phyloP scores from a whole-genome alignment of 495 filamentous ascomycete species.

The Beverwykella pulmonaria region DNA sequence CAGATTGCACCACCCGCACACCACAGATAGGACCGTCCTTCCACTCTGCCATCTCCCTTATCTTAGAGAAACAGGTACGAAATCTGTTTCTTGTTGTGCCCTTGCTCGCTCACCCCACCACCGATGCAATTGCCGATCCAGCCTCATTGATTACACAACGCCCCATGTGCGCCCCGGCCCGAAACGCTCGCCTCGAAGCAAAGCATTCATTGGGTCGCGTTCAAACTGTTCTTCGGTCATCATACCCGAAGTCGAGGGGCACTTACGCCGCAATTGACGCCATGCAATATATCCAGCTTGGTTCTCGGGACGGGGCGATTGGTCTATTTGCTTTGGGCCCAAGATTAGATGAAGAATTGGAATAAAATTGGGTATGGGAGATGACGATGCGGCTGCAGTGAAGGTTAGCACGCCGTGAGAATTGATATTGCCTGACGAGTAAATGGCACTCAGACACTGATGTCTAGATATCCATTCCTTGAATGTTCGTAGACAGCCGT shows the following conservation, averaged over 20 bases:
- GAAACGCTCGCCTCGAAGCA: neutral
- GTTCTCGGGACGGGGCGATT: neutral
- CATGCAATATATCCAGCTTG: neutral
- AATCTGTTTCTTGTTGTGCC: neutral
- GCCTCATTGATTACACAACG: neutral
- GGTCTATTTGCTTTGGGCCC: neutral
- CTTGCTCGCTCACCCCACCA: neutral
- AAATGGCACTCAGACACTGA: no score
- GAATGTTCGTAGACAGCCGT: neutral
- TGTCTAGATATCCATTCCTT: no score
- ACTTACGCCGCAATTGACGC: slow-evolving; percentile 4
- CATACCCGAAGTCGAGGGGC: neutral
- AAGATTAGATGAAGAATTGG: neutral
- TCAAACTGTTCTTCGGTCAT: neutral
- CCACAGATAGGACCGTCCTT: no score
- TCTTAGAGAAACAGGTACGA: no score
- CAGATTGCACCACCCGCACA: no score
- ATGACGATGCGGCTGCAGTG: no score
- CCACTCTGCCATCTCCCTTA: no score
- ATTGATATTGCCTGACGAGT: no score
- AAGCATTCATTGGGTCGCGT: neutral
- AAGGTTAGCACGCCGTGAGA: no score
- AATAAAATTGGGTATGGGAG: no score
- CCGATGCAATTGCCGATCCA: neutral
- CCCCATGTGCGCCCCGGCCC: neutral